A percentile compares a stretch with the other conserved stretches of the same genome.
Evolutionary conservation across 257 asterid species (phyloP).

Genomic region (Hygrophila difformis): DNA sequence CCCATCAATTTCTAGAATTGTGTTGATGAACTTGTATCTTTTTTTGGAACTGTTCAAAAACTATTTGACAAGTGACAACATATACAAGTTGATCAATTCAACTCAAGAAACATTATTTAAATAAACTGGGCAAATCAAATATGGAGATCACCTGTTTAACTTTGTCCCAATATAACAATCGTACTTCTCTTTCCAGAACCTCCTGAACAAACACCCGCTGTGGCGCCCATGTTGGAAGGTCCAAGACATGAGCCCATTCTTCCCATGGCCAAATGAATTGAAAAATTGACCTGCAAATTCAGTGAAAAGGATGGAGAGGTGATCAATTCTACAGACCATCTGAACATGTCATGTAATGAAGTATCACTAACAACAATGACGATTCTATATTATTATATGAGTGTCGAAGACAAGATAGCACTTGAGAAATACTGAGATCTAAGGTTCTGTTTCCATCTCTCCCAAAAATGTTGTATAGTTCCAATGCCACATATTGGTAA

Average conservation of each 20-base stretch:
- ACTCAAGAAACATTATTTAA: not conserved
- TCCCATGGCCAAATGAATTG: slow-evolving; percentile 99
- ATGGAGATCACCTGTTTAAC: slow-evolving; percentile 67
- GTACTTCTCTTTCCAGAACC: slow-evolving; percentile 97
- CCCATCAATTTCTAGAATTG: too few species aligned
- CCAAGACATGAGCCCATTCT: slow-evolving; percentile 91
- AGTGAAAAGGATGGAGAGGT: slow-evolving; percentile 4
- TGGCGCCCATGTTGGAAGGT: slow-evolving; percentile 98
- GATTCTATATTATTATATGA: not conserved
- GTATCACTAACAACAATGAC: not conserved
- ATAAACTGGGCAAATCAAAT: not conserved
- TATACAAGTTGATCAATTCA: too few species aligned
- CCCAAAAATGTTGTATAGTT: not conserved
- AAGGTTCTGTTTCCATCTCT: not conserved
- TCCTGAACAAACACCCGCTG: slow-evolving; percentile 94
- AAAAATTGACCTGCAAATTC: slow-evolving; percentile 71
- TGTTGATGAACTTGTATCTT: too few species aligned
- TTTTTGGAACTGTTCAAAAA: too few species aligned
- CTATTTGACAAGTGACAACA: too few species aligned
- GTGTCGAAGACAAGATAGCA: not conserved
- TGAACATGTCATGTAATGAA: slow-evolving; percentile 2
- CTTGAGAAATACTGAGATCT: not conserved
- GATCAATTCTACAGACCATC: slow-evolving; percentile 4
- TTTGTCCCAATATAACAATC: slow-evolving; percentile 93
- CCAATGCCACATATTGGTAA: not conserved